These are phyloP conservation scores for Immersiporthe knoxdaviesiana DNA, from an alignment of 2,329 filamentous ascomycete genomes.

Conservation along the genomic window DNA sequence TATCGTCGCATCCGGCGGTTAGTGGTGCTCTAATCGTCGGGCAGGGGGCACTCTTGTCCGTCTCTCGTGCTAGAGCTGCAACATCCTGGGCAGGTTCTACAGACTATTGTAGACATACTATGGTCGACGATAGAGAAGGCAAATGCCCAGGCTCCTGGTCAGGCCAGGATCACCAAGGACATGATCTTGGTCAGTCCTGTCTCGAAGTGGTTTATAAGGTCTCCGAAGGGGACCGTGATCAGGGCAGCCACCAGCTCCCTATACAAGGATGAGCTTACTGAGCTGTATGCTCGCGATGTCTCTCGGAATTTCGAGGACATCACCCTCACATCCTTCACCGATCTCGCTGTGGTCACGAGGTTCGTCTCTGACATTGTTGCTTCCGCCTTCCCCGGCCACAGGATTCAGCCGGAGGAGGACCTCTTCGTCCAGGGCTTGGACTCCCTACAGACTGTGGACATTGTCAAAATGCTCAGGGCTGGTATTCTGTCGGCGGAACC, in stretches of 20 bases:
- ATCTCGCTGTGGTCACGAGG: background rate
- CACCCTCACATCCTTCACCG: background rate
- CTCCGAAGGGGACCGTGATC: slow-evolving; percentile 25
- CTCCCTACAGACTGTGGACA: slow-evolving; percentile 30
- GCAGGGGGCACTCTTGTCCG: slow-evolving; percentile 12
- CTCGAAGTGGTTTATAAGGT: slow-evolving; percentile 7
- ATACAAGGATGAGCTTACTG: slow-evolving; percentile 10
- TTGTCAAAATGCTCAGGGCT: slow-evolving; percentile 26
- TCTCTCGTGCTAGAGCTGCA: slow-evolving; percentile 21
- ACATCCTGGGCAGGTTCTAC: slow-evolving; percentile 2
- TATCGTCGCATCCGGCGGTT: slow-evolving; percentile 15
- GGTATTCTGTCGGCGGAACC: slow-evolving; percentile 17
- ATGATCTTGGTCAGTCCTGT: slow-evolving; percentile 17
- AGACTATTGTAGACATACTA: slow-evolving; percentile 14
- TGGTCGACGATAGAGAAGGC: slow-evolving; percentile 26
- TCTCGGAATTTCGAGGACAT: slow-evolving; percentile 16
- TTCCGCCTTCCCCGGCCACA: slow-evolving; percentile 22
- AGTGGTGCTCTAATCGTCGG: slow-evolving; percentile 20
- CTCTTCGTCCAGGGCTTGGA: slow-evolving; percentile 31
- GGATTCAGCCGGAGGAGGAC: slow-evolving; percentile 22
- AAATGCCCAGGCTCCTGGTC: slow-evolving; percentile 18
- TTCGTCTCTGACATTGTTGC: slow-evolving; percentile 24
- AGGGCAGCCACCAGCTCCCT: background rate
- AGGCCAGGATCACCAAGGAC: slow-evolving; percentile 17
- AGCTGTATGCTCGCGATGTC: slow-evolving; percentile 13